Base-by-base conservation (phyloP, 257 asterid species). In the Echites panduratus region DNA sequence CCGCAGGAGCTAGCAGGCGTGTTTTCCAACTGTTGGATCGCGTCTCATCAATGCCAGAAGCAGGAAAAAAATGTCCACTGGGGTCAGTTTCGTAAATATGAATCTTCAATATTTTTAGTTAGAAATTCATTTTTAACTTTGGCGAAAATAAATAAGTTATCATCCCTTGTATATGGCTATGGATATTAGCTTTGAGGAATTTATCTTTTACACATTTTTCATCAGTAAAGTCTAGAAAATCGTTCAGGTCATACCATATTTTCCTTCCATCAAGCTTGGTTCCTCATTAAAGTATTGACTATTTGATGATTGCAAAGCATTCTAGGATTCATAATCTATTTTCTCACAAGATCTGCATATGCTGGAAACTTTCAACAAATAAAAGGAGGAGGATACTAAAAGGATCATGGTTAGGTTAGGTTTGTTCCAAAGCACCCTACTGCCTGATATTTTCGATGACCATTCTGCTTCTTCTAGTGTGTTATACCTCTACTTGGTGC, bases 1-100 rank as follows among this genome's bases (percentile, higher is more conserved):
- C 97, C 66, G 97, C 97, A 44, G 96, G 97, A 79, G 96, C 97
- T 43, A 90, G 96, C 79, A 84, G 93, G 84, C 80, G 96, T 57
- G 97, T 90, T 79, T 90, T 90, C 76, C 96, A 88, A 84, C 85
- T 90, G 70, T 68, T 90, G 72, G 96, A 90, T 73, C 91, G 91
- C 70, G 86, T 66, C 75, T 90, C 96, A 16, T 70, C 90, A 79
- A 87, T 90, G 91, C 83, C 89, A 64, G 74, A 77, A 79, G 76
- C 95, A 29, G 96, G 97, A 75, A 76, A 82, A 61, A 86, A 77
- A 73, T 82, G 91, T 73, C 94, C 97, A 2, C 61, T 89, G 71
- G 93, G 92, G 97, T 90, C 65, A 84, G 89, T 84, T 6, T 54
- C 14, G 13, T 26, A 41, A 3, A 20, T 41, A 35, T 69, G 29